Conservation (phyloP, 495 filamentous ascomycete genomes). For the Durotheca rogersii region DNA sequence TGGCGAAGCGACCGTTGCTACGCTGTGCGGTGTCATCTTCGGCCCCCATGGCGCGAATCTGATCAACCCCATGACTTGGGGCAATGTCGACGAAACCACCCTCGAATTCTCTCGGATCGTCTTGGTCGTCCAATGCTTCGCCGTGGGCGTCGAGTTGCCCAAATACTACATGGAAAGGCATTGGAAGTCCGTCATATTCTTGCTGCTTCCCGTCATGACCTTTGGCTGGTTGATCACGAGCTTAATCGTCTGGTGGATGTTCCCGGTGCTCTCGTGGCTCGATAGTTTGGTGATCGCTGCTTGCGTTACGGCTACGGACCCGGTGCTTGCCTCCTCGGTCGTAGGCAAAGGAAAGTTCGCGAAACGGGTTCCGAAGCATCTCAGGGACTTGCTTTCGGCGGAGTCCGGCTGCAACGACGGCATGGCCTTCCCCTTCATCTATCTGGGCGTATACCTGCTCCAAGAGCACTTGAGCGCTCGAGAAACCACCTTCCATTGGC, state of each 20-base stretch:
- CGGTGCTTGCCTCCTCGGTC: conserved; percentile 94
- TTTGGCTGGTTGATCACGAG: conserved; percentile 95
- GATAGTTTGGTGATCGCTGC: conserved; percentile 84
- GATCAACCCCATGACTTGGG: conserved; percentile 84
- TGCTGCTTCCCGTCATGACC: conserved; percentile 95
- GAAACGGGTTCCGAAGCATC: conserved; percentile 93
- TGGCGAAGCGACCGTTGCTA: conserved; percentile 96
- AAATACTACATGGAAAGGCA: conserved; percentile 98
- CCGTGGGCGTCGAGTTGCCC: conserved; percentile 97
- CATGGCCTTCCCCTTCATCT: conserved; percentile 99
- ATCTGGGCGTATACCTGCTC: conserved; percentile 85
- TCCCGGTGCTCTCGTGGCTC: conserved; percentile 78
- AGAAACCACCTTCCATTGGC: conserved; percentile 80
- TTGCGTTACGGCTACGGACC: conserved; percentile 97
- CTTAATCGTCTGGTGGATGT: conserved; percentile 96
- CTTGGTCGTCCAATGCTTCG: conserved; percentile 98
- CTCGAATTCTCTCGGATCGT: conserved; percentile 97
- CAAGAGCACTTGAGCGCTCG: conserved; percentile 67
- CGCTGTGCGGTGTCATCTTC: conserved; percentile 94
- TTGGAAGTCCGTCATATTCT: conserved; percentile 87
- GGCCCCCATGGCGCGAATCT: conserved; percentile 91
- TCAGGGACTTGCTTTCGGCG: conserved; percentile 91
- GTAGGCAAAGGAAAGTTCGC: conserved; percentile 99
- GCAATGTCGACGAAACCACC: conserved; percentile 91
- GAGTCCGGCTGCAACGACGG: conserved; percentile 99